Evolutionary conservation across 176 grass and related monocot genomes (phyloP).

Genomic region (Bothriochloa decipiens): DNA sequence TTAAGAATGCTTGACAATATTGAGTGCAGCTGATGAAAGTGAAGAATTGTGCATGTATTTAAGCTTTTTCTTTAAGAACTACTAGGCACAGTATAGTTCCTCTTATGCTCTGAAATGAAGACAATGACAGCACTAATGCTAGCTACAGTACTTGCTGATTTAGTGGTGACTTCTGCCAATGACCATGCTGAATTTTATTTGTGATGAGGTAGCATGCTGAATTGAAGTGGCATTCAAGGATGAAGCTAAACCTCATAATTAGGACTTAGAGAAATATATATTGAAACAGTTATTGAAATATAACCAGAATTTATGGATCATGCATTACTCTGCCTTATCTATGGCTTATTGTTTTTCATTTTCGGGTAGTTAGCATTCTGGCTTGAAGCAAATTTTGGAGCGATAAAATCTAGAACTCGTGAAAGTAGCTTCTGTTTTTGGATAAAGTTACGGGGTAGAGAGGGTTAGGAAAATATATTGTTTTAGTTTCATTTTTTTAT

Average conservation of each 20-base stretch:
- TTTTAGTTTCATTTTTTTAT: constrained; percentile 31
- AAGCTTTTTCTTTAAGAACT: neutral
- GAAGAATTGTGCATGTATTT: neutral
- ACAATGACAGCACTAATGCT: neutral
- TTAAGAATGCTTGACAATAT: constrained; percentile 10
- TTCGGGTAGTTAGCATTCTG: too few relatives aligned
- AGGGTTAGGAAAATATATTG: too few relatives aligned
- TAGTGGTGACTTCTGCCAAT: neutral
- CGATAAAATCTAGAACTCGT: too few relatives aligned
- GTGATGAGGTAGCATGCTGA: constrained; percentile 15
- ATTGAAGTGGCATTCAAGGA: neutral
- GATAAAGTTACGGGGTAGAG: too few relatives aligned
- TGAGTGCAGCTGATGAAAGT: neutral
- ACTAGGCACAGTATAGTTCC: neutral
- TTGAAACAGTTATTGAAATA: too few relatives aligned
- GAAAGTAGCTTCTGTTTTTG: too few relatives aligned
- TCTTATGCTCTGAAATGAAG: neutral
- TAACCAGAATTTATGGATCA: too few relatives aligned
- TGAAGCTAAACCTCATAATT: too few relatives aligned
- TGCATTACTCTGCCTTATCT: too few relatives aligned
- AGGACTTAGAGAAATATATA: too few relatives aligned
- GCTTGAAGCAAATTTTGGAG: too few relatives aligned
- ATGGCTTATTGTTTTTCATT: too few relatives aligned
- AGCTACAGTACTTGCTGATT: neutral
- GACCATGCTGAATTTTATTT: constrained; percentile 1